These are phyloP conservation scores for Calamus simplicifolius DNA, from an alignment of 176 grass and related monocot species.

Conservation along the genomic window DNA sequence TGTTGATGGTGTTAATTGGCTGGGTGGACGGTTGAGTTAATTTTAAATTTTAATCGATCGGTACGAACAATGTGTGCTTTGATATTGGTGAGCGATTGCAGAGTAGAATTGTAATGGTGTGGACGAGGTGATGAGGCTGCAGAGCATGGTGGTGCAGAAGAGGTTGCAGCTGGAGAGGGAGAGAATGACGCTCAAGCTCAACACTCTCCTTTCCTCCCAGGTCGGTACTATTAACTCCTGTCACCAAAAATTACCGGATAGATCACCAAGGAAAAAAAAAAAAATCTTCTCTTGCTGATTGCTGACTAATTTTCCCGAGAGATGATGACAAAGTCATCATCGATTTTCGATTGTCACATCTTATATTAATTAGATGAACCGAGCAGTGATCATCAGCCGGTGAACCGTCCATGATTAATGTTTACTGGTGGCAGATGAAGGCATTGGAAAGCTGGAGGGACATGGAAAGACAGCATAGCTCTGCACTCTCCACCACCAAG, in stretches of 20 bases:
- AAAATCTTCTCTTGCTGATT: no score
- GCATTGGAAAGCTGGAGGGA: constrained; percentile 33
- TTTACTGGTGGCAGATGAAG: constrained; percentile 23
- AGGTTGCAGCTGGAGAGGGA: constrained; percentile 38
- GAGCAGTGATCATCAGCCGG: no score
- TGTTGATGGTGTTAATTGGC: no score
- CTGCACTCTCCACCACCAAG: constrained; percentile 24
- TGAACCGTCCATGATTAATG: no score
- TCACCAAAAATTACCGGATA: neutral
- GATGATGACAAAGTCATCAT: neutral
- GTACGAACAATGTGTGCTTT: neutral
- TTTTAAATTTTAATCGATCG: no score
- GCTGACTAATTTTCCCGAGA: no score
- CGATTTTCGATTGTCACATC: neutral
- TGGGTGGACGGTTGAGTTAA: neutral
- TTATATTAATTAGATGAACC: no score
- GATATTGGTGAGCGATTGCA: neutral
- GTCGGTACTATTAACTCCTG: constrained; percentile 1
- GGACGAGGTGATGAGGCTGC: constrained; percentile 31
- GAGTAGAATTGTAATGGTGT: constrained; percentile 16
- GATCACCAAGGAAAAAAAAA: no score
- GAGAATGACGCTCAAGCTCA: constrained; percentile 30
- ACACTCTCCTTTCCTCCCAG: constrained; percentile 24
- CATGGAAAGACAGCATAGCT: constrained; percentile 20
- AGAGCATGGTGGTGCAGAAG: constrained; percentile 29